Percentiles rank a stretch among this genome's conserved stretches.
These are phyloP conservation scores for Calonectria crousiana DNA, from an alignment of 2,329 filamentous ascomycete species.

Conservation along the genomic window DNA sequence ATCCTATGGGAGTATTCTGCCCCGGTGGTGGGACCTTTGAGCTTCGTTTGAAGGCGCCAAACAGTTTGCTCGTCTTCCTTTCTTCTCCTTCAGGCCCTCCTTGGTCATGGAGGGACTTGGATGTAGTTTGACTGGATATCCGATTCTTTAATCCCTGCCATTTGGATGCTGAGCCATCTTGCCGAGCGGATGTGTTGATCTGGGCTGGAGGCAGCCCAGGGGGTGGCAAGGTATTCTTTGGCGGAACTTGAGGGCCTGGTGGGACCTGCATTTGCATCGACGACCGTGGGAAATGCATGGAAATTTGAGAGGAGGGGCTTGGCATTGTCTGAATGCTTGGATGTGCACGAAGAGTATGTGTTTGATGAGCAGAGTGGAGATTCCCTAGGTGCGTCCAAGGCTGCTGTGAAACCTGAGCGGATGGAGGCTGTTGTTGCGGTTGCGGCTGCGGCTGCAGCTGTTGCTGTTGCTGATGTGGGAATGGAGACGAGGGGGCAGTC, in stretches of 20 bases:
- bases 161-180: constrained; percentile 43
- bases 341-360: constrained; percentile 16
- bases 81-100: constrained; percentile 39
- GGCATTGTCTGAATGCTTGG: constrained; percentile 24
- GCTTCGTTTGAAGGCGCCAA: constrained; percentile 49
- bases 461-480: background rate
- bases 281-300: constrained; percentile 25
- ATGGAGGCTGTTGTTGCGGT: background rate
- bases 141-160: constrained; percentile 51
- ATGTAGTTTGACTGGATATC: constrained; percentile 47
- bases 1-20: constrained; percentile 19
- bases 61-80: constrained; percentile 43
- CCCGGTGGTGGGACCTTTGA: constrained; percentile 45
- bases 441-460: background rate
- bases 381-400: constrained; percentile 18
- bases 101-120: constrained; percentile 33
- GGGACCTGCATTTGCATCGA: constrained; percentile 35
- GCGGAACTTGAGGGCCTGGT: constrained; percentile 25
- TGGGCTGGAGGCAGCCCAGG: constrained; percentile 20
- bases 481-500: constrained; percentile 6
- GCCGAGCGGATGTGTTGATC: constrained; percentile 26
- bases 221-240: constrained; percentile 23
- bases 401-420: constrained; percentile 22
- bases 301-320: constrained; percentile 26
- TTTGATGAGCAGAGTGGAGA: constrained; percentile 33